phyloP scores from a whole-genome alignment of 164 flowering plant species.

The Umbilicus rupestris region DNA sequence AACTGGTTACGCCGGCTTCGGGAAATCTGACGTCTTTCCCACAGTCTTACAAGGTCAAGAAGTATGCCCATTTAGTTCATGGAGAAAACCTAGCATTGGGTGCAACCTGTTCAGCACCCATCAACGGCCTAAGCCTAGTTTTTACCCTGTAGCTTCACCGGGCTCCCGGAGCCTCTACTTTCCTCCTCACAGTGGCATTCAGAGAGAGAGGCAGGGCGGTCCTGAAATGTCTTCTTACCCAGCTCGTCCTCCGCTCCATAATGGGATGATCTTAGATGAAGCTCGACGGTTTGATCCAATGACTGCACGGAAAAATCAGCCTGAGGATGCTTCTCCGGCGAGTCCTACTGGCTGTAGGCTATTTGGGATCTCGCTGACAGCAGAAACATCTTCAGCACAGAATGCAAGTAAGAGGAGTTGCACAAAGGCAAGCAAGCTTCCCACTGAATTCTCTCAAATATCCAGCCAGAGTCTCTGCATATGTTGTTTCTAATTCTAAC shows the following conservation, averaged over 20 bases:
- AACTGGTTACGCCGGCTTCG: constrained; percentile 46
- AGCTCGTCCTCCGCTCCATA: constrained; percentile 20
- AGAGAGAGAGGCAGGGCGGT: constrained; percentile 22
- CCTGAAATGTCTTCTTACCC: constrained; percentile 22
- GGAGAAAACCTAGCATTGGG: constrained; percentile 32
- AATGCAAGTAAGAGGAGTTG: constrained; percentile 65
- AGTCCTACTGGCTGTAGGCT: constrained; percentile 40
- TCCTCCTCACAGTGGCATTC: constrained; percentile 34
- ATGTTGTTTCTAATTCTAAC: constrained; percentile 11
- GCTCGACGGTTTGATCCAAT: constrained; percentile 16
- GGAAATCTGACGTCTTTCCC: constrained; percentile 57
- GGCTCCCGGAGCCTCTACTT: constrained; percentile 26
- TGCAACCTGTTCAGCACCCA: constrained; percentile 28
- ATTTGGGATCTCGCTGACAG: constrained; percentile 66
- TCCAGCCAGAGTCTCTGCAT: neutral
- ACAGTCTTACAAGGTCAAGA: constrained; percentile 99
- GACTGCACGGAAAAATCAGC: constrained; percentile 22
- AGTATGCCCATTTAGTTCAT: constrained; percentile 48
- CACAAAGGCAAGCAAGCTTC: constrained; percentile 40
- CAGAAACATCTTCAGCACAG: constrained; percentile 33
- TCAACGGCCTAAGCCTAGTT: constrained; percentile 29
- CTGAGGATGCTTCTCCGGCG: constrained; percentile 19
- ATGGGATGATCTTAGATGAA: constrained; percentile 17
- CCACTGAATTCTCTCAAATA: neutral
- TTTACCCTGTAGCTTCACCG: constrained; percentile 46